Evolutionary conservation across 106 monocot genomes (phyloP).

Genomic region (Platanthera guangdongensis): DNA sequence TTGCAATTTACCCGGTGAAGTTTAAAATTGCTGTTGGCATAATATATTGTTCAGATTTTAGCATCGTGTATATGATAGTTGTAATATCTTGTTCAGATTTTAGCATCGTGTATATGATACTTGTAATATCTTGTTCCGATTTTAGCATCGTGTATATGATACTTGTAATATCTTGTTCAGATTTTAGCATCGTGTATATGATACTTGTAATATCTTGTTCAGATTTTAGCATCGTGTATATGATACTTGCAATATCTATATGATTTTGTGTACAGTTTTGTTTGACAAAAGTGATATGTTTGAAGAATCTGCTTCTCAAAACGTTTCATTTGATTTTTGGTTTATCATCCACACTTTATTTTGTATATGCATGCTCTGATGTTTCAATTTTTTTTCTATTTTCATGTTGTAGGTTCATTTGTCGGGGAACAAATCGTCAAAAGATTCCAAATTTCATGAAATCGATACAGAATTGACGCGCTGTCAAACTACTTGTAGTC

Average conservation of each 20-base stretch:
- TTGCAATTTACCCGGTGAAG: neutral
- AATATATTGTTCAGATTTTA: neutral
- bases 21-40: neutral
- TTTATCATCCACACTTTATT: neutral
- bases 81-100: neutral
- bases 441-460: conserved; percentile 52
- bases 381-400: neutral
- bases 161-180: neutral
- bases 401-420: conserved; percentile 43
- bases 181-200: neutral
- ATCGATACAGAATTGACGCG: conserved; percentile 55
- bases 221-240: neutral
- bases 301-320: neutral
- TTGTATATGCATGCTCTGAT: neutral
- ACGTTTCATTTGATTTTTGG: neutral
- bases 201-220: neutral
- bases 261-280: neutral
- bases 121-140: neutral
- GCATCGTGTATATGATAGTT: neutral
- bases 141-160: neutral
- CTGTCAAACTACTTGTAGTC: conserved; percentile 46
- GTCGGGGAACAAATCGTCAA: conserved; percentile 41
- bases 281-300: neutral
- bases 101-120: neutral
- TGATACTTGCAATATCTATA: neutral